A percentile compares a stretch with the other conserved stretches of the same genome.
These are phyloP conservation scores for Leccinum boreale DNA, from an alignment of 768 basidiomycete genomes.

Conservation along the genomic window DNA sequence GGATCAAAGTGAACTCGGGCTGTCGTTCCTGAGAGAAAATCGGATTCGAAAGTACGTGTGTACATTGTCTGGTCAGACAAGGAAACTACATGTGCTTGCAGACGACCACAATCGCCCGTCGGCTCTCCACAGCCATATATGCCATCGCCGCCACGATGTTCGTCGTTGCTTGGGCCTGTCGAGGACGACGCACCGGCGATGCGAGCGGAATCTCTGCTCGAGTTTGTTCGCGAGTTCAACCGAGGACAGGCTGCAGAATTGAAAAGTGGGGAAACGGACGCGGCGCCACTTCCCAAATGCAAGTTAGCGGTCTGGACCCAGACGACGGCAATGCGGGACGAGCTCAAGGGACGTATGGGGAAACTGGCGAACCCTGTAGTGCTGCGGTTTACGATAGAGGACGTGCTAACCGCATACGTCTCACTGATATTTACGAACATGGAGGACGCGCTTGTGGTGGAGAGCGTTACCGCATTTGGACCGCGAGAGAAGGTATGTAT, in stretches of 20 bases:
- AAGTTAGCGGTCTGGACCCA: conserved; percentile 57
- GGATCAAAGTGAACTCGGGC: conserved; percentile 49
- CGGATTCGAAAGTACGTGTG: conserved; percentile 55
- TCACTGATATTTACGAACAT: conserved; percentile 40
- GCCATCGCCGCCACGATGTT: conserved; percentile 35
- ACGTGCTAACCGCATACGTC: conserved; percentile 66
- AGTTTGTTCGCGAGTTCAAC: conserved; percentile 62
- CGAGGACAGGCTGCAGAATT: conserved; percentile 15
- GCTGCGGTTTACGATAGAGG: conserved; percentile 58
- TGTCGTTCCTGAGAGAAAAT: conserved; percentile 44
- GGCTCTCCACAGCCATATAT: conserved; percentile 60
- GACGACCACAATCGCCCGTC: conserved; percentile 51
- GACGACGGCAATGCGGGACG: conserved; percentile 17
- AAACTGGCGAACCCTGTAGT: conserved; percentile 31
- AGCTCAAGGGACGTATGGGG: background rate
- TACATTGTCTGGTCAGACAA: background rate
- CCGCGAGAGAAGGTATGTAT: conserved; percentile 61
- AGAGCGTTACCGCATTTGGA: conserved; percentile 68
- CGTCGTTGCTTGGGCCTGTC: conserved; percentile 41
- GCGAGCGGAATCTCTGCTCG: conserved; percentile 42
- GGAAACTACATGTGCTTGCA: conserved; percentile 15
- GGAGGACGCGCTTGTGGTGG: conserved; percentile 46
- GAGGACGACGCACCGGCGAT: conserved; percentile 39
- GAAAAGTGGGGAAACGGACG: conserved; percentile 1
- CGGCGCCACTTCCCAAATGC: conserved; percentile 14